phyloP scores from a whole-genome alignment of 257 asterid genomes.

The Solanum chilense region DNA sequence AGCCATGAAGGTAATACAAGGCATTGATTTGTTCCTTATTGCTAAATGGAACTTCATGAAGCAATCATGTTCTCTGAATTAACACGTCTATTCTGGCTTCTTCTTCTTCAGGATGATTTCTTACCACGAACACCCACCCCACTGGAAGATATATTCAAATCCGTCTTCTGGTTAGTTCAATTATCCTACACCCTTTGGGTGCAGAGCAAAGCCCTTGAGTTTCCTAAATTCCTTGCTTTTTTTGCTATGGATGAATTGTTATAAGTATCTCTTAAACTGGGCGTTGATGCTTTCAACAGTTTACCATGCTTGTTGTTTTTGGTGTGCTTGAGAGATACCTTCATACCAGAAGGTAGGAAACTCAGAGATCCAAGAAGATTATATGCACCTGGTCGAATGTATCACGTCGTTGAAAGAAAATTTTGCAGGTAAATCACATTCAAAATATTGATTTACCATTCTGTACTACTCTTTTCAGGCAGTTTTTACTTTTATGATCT shows the following conservation, averaged over 20 bases:
- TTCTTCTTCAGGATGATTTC: conserved; percentile 72
- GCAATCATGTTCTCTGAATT: not conserved
- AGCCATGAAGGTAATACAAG: not conserved
- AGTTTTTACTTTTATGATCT: not conserved
- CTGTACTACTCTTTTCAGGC: not conserved
- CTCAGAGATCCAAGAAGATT: conserved; percentile 87
- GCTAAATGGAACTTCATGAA: not conserved
- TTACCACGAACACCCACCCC: conserved; percentile 95
- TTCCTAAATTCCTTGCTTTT: not conserved
- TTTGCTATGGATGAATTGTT: conserved; percentile 14
- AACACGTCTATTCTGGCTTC: not conserved
- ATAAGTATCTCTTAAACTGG: conserved; percentile 29
- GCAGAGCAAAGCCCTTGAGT: conserved; percentile 1
- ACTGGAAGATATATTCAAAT: conserved; percentile 81
- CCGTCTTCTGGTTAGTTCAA: conserved; percentile 76
- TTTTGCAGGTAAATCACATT: conserved; percentile 66
- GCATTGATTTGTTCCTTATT: not conserved
- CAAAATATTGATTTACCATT: not conserved
- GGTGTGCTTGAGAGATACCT: conserved; percentile 90
- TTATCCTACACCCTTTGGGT: not conserved
- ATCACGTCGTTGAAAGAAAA: conserved; percentile 86
- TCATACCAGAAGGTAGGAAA: conserved; percentile 89
- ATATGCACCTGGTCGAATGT: conserved; percentile 93
- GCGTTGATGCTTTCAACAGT: conserved; percentile 71
- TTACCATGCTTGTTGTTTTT: conserved; percentile 89